Evolutionary conservation across 257 asterid species (phyloP).

Genomic region (Misopates orontium): DNA sequence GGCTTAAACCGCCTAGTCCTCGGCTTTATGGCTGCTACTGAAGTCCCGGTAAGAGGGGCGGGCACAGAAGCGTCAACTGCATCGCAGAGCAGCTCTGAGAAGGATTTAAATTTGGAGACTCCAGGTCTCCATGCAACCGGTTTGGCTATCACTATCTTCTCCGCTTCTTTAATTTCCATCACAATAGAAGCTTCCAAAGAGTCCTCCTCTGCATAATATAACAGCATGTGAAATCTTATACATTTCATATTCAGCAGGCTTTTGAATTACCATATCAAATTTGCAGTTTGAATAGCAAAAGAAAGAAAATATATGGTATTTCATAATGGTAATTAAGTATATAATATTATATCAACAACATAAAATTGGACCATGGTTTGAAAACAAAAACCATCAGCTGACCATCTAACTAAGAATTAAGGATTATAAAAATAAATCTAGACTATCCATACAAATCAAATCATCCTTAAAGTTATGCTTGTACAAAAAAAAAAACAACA

Average conservation of each 20-base stretch:
- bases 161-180: constrained; percentile 55
- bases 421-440: too few relatives aligned
- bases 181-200: constrained; percentile 13
- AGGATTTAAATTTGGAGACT: constrained; percentile 46
- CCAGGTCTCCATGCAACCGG: constrained; percentile 86
- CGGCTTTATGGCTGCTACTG: constrained; percentile 59
- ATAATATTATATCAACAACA: too few relatives aligned
- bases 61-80: constrained; percentile 50
- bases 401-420: too few relatives aligned
- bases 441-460: too few relatives aligned
- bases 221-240: constrained; percentile 17
- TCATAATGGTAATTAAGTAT: too few relatives aligned
- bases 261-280: neutral
- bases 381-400: too few relatives aligned
- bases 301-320: too few relatives aligned
- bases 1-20: constrained; percentile 63
- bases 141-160: constrained; percentile 55
- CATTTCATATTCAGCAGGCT: neutral
- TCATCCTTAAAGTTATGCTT: too few relatives aligned
- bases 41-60: constrained; percentile 34
- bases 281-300: too few relatives aligned
- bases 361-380: too few relatives aligned
- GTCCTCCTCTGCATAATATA: constrained; percentile 32
- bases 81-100: constrained; percentile 50
- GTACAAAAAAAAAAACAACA: too few relatives aligned